Evolutionary conservation across 345 rosid genomes (phyloP), one percentile per base, ranked within the genome.

Genomic region (Geranium brycei): DNA sequence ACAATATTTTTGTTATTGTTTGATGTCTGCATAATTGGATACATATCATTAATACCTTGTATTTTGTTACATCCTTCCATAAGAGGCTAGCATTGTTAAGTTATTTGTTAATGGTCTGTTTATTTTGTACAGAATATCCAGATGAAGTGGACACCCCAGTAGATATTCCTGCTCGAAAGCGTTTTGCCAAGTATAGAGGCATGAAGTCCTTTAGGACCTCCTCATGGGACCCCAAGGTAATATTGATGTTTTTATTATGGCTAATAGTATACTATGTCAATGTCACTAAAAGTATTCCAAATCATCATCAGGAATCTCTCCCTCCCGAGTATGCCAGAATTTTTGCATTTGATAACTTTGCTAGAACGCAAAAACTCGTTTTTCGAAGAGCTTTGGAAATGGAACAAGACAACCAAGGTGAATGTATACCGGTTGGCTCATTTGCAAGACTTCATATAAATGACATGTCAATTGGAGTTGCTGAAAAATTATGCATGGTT

Each of bases 131-230:
- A 92, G 98, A 92, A 78, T 92, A 62, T 76, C 98, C 98, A 0
- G 98, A 89, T 75, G 96, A 92, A 81, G 97, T 92, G 67, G 98
- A 86, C 55, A 82, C 93, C 57, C 98, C 98, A 17, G 31, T 85
- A 61, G 98, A 89, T 81, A 71, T 79, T 73, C 91, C 88, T 56
- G 98, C 95, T 55, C 81, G 95, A 80, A 85, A 81, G 75, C 97
- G 97, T 19, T 89, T 92, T 62, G 88, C 90, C 14, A 86, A 90
- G 79, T 89, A 79, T 77, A 89, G 97, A 76, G 97, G 98, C 66
- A 78, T 92, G 57, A 87, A 92, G 78, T 92, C 97, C 72, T 87
- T 92, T 62, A 83, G 98, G 82, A 89, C 97, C 60, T 92, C 97
- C 51, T 74, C 84, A 11, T 89, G 98, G 98, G 98, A 92, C 77